Conservation (phyloP, 768 basidiomycete genomes). For the Lentinula guzmanii region DNA sequence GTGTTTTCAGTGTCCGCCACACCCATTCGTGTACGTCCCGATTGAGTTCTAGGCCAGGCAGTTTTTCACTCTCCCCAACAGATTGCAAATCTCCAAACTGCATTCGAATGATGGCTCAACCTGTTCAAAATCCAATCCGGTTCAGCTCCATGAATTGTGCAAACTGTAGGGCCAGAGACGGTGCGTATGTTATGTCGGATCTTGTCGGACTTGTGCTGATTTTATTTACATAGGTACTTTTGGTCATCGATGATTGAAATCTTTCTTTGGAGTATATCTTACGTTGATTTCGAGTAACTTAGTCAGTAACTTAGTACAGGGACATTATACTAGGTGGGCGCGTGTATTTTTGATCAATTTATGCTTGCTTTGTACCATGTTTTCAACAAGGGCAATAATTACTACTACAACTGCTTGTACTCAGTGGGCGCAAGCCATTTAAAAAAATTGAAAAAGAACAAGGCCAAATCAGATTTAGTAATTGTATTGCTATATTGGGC, state of each 20-base stretch:
- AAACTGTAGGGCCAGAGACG: constrained; percentile 29
- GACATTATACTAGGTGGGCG: neutral
- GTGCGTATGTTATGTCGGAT: neutral
- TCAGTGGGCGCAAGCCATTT: neutral
- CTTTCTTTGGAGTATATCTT: too few species aligned
- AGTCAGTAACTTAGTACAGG: too few species aligned
- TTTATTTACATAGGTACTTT: neutral
- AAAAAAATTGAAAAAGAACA: neutral
- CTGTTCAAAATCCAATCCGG: constrained; percentile 66
- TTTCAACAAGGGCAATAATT: too few species aligned
- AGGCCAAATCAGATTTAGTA: neutral
- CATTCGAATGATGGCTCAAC: constrained; percentile 59
- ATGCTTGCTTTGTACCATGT: neutral
- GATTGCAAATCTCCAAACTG: constrained; percentile 54
- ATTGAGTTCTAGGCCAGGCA: neutral
- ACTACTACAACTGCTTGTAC: neutral
- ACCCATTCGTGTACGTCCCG: constrained; percentile 41
- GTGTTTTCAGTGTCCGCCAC: constrained; percentile 68
- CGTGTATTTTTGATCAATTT: neutral
- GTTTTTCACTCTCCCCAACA: constrained; percentile 14
- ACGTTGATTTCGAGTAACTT: neutral
- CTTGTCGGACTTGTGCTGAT: neutral
- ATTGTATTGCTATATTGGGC: neutral
- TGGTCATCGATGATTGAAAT: neutral
- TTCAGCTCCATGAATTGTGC: constrained; percentile 49